Base-by-base conservation (phyloP, 2,329 filamentous ascomycete species). In the Fusarium domesticum region DNA sequence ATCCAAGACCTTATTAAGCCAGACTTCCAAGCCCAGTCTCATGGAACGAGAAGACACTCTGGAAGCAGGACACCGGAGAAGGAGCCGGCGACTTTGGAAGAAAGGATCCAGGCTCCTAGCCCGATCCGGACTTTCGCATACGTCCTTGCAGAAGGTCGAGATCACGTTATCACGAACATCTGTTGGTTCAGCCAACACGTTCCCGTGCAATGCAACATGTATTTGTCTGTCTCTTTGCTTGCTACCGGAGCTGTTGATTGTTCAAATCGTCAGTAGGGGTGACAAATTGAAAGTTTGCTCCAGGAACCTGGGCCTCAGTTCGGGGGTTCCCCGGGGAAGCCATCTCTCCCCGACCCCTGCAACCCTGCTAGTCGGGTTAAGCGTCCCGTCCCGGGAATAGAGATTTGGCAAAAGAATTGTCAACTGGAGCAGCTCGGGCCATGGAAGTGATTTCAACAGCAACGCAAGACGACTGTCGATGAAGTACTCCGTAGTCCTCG, bases 161-260 rank as follows among this genome's bases (percentile, higher is more conserved):
- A 45, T 59, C 57, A 59, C 57, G 56, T 59, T 59, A 59, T 48
- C 42, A 30, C n/a, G n/a, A 31, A 40, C 23, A 30, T 31, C 45
- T 56, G 42, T 19, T 40, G 36, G 32, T 39, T 39, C 17, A 34
- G 42, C 42, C 43, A 38, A 33, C 42, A 43, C 39, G 42, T 34
- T 32, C 16, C 20, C 30, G n/a, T 36, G 32, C 16, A 32, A 35
- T 37, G 35, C 45, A 23, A 23, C 37, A 42, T 31, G 42, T 28
- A 23, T 35, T 40, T 31, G 42, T 28, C 25, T 32, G 31, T 25
- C 28, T 50, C 45, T 43, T 53, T 55, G 46, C 30, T 41, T 34
- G 32, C 28, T 28, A 17, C 18, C 25, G 18, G 31, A 17, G 38
- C 31, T 49, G 44, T 43, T 54, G 48, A 39, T 43, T 35, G 35